Conservation (phyloP, 495 filamentous ascomycete genomes). For the Aspergillus sparsus region DNA sequence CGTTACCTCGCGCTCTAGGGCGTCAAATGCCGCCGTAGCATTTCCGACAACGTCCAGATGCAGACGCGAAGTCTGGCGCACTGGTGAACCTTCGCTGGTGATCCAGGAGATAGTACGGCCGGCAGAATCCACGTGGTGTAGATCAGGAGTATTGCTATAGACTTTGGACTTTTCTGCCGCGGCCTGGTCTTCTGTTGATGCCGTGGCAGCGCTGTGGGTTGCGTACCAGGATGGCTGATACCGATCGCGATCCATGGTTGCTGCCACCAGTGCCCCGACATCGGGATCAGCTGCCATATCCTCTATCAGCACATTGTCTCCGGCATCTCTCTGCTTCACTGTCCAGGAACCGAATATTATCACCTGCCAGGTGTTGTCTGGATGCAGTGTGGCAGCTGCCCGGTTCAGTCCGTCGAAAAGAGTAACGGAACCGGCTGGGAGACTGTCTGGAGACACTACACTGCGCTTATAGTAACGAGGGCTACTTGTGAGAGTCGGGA, state of each 20-base stretch:
- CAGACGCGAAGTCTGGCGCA: not conserved
- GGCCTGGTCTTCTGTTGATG: not conserved
- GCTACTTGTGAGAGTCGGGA: not conserved
- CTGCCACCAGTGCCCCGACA: conserved; percentile 3
- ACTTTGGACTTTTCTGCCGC: not conserved
- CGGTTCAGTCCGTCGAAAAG: conserved; percentile 4
- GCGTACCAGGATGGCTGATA: not conserved
- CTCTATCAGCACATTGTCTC: conserved; percentile 22
- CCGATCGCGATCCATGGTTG: conserved; percentile 16
- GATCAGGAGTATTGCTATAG: not conserved
- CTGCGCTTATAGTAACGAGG: not conserved
- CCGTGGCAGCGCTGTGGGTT: not conserved
- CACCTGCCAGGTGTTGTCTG: conserved; percentile 3
- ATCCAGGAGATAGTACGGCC: not conserved
- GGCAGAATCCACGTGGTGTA: not conserved
- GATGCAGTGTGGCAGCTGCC: not conserved
- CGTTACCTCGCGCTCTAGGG: conserved; percentile 15
- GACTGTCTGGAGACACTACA: conserved; percentile 2
- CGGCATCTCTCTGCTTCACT: conserved; percentile 18
- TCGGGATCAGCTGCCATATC: not conserved
- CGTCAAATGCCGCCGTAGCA: conserved; percentile 28
- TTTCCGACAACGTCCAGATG: conserved; percentile 27
- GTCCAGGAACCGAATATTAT: not conserved
- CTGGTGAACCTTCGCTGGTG: not conserved
- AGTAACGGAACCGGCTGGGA: not conserved